Evolutionary conservation across 768 basidiomycete genomes (phyloP).

Genomic region (Antrodiella citrinella): DNA sequence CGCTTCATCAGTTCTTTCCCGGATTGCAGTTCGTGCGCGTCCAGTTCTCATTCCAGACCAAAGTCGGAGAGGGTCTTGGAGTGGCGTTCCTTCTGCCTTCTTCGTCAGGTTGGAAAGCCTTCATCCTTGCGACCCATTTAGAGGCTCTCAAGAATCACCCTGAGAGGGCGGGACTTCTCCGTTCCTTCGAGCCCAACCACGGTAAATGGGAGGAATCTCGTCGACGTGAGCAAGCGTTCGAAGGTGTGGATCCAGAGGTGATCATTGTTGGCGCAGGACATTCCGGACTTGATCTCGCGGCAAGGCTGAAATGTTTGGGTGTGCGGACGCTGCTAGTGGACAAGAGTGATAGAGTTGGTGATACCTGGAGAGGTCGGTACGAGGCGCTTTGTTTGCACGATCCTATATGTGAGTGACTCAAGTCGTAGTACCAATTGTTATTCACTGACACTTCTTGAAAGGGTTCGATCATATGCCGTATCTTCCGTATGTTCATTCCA

Average conservation of each 20-base stretch:
- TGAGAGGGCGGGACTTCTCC: slow-evolving; percentile 37
- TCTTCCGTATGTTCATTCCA: neutral
- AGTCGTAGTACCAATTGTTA: too few relatives aligned
- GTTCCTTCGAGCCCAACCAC: slow-evolving; percentile 37
- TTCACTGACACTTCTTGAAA: too few relatives aligned
- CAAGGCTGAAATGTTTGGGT: slow-evolving; percentile 40
- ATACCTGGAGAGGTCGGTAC: slow-evolving; percentile 49
- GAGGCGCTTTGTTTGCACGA: slow-evolving; percentile 29
- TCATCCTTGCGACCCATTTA: slow-evolving; percentile 51
- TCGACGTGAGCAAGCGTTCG: slow-evolving; percentile 35
- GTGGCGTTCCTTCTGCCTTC: slow-evolving; percentile 48
- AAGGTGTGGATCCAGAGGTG: slow-evolving; percentile 44
- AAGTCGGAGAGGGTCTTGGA: slow-evolving; percentile 40
- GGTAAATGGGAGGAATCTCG: slow-evolving; percentile 47
- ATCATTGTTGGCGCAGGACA: slow-evolving; percentile 30
- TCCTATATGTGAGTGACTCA: slow-evolving; percentile 19
- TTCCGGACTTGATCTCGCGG: slow-evolving; percentile 41
- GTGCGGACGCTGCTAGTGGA: slow-evolving; percentile 47
- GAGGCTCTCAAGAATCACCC: slow-evolving; percentile 45
- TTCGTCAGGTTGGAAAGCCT: slow-evolving; percentile 46
- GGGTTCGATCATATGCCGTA: neutral
- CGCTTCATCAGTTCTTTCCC: neutral
- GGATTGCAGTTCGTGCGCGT: slow-evolving; percentile 52
- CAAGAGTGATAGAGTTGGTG: slow-evolving; percentile 43
- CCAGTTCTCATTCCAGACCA: slow-evolving; percentile 48